Base-by-base conservation (phyloP, 768 basidiomycete genomes). In the Termitomyces bulborhizus region DNA sequence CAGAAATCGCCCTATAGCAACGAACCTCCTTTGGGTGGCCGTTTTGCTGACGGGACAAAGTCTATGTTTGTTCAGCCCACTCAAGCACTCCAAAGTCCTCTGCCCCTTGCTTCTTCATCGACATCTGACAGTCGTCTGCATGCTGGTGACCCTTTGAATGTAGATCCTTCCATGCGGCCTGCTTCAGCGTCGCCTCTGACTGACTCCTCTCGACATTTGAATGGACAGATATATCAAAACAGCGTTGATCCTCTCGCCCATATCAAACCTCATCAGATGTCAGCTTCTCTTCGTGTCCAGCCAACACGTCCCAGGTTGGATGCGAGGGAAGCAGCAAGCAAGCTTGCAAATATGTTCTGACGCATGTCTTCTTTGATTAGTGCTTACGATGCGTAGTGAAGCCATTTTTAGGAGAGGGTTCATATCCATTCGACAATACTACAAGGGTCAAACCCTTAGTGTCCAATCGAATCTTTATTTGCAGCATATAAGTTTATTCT, bases 341-440 rank as follows among this genome's bases (percentile, higher is more conserved):
- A 93, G 68, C 77, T 94, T 54, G 92, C 91, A 6, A 95, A 93
- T 65, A 88, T 90, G 86, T 90, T 91, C 66, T 91, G 72, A 66
- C 7, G 5, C 0, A 18, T 31, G 29, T 32, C 29, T 53, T 44
- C 12, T 3, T 44, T 32, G 31, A 43, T 46, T 18, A n/a, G 21
- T 40, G 37, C 18, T 24, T 26, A n/a, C 27, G 37, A 39, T 18
- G 37, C 37, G 42, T 24, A 13, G 37, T 27, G 15, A 16, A 37
- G 37, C 9, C 48, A 39, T n/a, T 6, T 13, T 26, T 34, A 26
- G 26, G 37, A 40, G 15, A 50, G n/a, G 11, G n/a, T 18, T n/a
- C n/a, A 40, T 40, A 18, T 50, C 37, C 26, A 21, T 29, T 40
- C n/a, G 37, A 40, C 16, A n/a, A 2, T 9, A 18, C 12, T 46